Evolutionary conservation across 2,329 filamentous ascomycete species (phyloP).

Genomic region (Pezicula carpinea): DNA sequence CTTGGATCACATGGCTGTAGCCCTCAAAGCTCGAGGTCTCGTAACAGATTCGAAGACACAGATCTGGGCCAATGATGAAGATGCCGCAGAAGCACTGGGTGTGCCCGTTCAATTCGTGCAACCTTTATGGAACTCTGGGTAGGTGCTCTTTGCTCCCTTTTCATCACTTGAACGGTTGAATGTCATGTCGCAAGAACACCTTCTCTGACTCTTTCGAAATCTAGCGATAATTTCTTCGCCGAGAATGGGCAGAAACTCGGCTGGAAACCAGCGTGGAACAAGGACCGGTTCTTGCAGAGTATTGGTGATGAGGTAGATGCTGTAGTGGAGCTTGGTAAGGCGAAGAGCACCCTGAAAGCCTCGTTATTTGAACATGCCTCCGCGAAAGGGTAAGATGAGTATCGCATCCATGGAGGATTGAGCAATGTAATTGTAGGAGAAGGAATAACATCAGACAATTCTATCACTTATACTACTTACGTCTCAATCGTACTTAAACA

Average conservation of each 20-base stretch:
- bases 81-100: conserved; percentile 14
- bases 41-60: conserved; percentile 14
- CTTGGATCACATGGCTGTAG: conserved; percentile 14
- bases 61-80: conserved; percentile 19
- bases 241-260: conserved; percentile 16
- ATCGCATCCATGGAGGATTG: too few species aligned
- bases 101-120: conserved; percentile 9
- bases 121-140: conserved; percentile 18
- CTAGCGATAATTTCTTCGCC: conserved; percentile 11
- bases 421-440: too few species aligned
- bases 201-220: too few species aligned
- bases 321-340: conserved; percentile 17
- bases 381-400: conserved; percentile 7
- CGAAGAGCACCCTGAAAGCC: conserved; percentile 17
- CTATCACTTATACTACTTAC: too few species aligned
- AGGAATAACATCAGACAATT: too few species aligned
- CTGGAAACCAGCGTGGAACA: conserved; percentile 19
- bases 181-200: too few species aligned
- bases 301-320: conserved; percentile 19
- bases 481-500: too few species aligned
- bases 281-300: conserved; percentile 15
- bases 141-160: conserved; percentile 7
- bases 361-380: conserved; percentile 15
- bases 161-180: conserved; percentile 5
- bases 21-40: conserved; percentile 19